phyloP scores from a whole-genome alignment of 257 asterid genomes.

The Ophiorrhiza pumila region DNA sequence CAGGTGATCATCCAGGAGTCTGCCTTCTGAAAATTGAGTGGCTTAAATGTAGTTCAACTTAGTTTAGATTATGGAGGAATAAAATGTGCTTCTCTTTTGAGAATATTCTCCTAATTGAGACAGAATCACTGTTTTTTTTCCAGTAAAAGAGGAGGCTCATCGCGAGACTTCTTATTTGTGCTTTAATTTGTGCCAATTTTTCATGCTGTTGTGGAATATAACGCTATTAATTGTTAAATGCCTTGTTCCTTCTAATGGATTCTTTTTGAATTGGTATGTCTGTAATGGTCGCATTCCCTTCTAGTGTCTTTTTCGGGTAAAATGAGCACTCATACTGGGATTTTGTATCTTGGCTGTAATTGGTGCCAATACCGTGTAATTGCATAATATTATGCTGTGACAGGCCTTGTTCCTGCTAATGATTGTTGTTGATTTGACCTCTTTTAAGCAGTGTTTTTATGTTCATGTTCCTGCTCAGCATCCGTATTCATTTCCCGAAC shows the following conservation, averaged over 20 bases:
- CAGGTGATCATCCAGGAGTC: neutral
- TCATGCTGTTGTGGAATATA: neutral
- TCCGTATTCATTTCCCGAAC: slow-evolving; percentile 86
- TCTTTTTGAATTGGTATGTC: neutral
- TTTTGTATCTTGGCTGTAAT: neutral
- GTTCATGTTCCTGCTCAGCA: slow-evolving; percentile 94
- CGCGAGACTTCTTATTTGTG: neutral
- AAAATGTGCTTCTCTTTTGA: neutral
- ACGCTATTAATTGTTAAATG: neutral
- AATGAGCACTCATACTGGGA: neutral
- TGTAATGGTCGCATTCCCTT: neutral
- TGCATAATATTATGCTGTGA: neutral
- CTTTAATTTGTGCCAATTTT: neutral
- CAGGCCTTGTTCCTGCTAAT: neutral
- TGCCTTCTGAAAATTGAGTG: too few relatives aligned
- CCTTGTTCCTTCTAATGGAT: neutral
- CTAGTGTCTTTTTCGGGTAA: neutral
- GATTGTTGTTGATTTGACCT: neutral
- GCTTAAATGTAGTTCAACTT: neutral
- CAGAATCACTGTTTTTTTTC: neutral
- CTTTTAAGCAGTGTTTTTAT: slow-evolving; percentile 71
- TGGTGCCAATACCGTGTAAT: neutral
- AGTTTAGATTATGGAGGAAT: neutral
- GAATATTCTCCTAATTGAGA: neutral
- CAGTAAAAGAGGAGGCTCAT: neutral